Evolutionary conservation across 2,329 filamentous ascomycete genomes (phyloP), one percentile per base, ranked within the genome.

Genomic region (Ramularia endophylla): DNA sequence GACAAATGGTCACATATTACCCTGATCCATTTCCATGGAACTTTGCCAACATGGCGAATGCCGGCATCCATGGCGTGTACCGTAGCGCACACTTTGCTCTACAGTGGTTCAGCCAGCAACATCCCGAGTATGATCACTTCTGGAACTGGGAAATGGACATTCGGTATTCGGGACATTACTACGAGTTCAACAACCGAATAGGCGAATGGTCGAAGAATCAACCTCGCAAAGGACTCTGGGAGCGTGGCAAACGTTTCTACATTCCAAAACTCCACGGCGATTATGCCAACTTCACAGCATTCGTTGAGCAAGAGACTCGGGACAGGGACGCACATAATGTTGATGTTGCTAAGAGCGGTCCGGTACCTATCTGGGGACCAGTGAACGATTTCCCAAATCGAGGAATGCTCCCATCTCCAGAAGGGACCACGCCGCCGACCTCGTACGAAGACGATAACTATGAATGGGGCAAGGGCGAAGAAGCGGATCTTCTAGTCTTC

Each of bases 141-240:
- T 92, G 87, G 85, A 90, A 90, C 64, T 90, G 86, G 86, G 87
- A 94, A 61, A 87, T 94, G 78, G 87, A 94, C 61, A 75, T 85
- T 30, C 78, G 87, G 31, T 83, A 85, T 56, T 84, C 79, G 0
- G 87, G 87, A 7, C 85, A 92, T 55, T 84, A 89, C 67, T 90
- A 89, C 63, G 84, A 92, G 56, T 77, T 92, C 52, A 77, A 87
- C 46, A 76, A 79, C 54, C 78, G 78, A 49, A 65, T 89, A 8
- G 68, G 69, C 18, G 66, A 74, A 5, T 87, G 85, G 66, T 76
- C 77, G 18, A 75, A 73, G 61, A 73, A 72, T 46, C 83, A 87
- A 61, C 83, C 83, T 7, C 77, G 83, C 42, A 81, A 81, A 55
- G 81, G 81, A 3, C 64, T 86, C 5, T 87, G 83, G 83, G 83